phyloP scores from a whole-genome alignment of 2,329 filamentous ascomycete species.

The Kalmusia sp. region DNA sequence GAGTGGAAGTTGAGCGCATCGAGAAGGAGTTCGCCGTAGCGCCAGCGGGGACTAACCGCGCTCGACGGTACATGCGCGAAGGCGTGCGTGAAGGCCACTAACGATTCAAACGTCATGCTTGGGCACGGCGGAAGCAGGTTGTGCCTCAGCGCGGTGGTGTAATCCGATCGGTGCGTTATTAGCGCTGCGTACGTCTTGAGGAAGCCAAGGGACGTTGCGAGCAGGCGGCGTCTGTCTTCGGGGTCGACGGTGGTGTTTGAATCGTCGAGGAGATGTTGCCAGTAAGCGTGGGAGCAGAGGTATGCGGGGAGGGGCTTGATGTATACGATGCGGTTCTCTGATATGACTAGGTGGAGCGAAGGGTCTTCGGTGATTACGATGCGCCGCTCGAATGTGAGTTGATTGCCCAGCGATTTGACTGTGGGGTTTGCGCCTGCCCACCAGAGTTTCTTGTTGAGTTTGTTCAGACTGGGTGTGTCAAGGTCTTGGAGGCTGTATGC shows the following conservation, averaged over 20 bases:
- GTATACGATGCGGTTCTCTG: constrained; percentile 22
- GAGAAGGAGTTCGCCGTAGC: constrained; percentile 24
- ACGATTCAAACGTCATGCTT: constrained; percentile 16
- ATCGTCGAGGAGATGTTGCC: constrained; percentile 24
- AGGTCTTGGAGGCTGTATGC: constrained; percentile 24
- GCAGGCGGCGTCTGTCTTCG: constrained; percentile 14
- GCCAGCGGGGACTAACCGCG: constrained; percentile 19
- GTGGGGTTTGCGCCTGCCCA: constrained; percentile 14
- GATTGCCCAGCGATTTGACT: constrained; percentile 21
- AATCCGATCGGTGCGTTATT: constrained; percentile 26
- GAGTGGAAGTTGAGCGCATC: constrained; percentile 30
- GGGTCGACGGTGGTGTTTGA: constrained; percentile 9
- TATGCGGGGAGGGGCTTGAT: constrained; percentile 28
- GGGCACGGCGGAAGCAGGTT: constrained; percentile 14
- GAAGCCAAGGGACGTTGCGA: constrained; percentile 21
- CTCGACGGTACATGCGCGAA: constrained; percentile 20
- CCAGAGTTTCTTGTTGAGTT: constrained; percentile 22
- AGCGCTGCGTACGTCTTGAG: constrained; percentile 22
- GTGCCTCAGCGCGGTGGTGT: constrained; percentile 19
- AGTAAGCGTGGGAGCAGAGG: constrained; percentile 26
- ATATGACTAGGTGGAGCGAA: constrained; percentile 23
- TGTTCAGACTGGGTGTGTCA: constrained; percentile 21
- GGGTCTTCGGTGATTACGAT: constrained; percentile 27
- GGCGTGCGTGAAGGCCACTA: constrained; percentile 20
- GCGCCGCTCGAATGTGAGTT: constrained; percentile 22